Percentiles rank a stretch among this genome's conserved stretches.
These are phyloP conservation scores for Syzygium malaccense DNA, from an alignment of 441 rosid genomes.

Conservation along the genomic window DNA sequence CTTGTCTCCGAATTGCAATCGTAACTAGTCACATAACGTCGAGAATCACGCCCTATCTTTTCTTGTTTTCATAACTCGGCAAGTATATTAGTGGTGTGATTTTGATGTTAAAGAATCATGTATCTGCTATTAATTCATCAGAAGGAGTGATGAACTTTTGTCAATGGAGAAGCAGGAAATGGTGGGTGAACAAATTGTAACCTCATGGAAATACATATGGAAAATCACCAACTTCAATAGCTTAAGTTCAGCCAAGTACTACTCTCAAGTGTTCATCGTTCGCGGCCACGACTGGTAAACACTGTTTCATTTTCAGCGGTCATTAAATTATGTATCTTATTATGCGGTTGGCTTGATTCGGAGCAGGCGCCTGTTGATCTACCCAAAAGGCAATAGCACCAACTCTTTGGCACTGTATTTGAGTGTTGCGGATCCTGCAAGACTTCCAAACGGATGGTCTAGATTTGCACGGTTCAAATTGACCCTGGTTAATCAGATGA, in stretches of 20 bases:
- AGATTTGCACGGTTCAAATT: background rate
- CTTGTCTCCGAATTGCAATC: background rate
- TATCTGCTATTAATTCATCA: background rate
- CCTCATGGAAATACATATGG: background rate
- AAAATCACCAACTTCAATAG: background rate
- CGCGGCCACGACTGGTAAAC: background rate
- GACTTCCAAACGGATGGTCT: background rate
- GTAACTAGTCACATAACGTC: background rate
- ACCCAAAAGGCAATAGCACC: background rate
- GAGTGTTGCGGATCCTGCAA: background rate
- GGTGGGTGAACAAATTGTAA: background rate
- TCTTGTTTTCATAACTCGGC: background rate
- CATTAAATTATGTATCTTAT: background rate
- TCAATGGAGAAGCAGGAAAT: background rate
- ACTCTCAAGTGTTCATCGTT: background rate
- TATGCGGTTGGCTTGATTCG: background rate
- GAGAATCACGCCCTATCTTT: background rate
- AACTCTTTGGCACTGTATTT: background rate
- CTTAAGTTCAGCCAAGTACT: background rate
- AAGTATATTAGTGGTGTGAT: background rate
- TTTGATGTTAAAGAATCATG: background rate
- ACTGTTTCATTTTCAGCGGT: background rate
- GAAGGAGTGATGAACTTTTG: background rate
- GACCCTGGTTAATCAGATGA: background rate
- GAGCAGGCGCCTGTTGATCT: background rate